These are phyloP conservation scores for Zymoseptoria passerinii DNA, from an alignment of 2,329 filamentous ascomycete genomes.

Conservation along the genomic window DNA sequence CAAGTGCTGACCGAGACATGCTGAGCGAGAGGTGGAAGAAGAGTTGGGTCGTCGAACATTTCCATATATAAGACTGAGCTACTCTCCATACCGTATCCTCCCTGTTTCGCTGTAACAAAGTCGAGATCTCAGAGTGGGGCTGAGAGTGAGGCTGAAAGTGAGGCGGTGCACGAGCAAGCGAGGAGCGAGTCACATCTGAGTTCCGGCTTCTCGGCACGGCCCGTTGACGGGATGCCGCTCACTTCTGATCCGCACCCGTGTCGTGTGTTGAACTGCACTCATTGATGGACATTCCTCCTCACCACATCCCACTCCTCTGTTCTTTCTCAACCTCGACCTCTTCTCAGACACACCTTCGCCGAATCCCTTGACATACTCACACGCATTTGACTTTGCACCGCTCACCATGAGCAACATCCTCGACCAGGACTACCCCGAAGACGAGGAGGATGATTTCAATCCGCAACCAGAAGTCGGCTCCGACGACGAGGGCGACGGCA, in stretches of 20 bases:
- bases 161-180: neutral
- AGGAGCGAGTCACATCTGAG: too few relatives aligned
- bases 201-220: neutral
- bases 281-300: neutral
- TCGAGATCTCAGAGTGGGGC: too few relatives aligned
- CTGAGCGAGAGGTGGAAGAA: too few relatives aligned
- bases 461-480: slow-evolving; percentile 66
- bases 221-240: neutral
- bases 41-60: too few relatives aligned
- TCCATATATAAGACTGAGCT: too few relatives aligned
- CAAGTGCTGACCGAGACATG: too few relatives aligned
- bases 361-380: neutral
- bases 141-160: neutral
- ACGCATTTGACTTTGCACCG: too few relatives aligned
- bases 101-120: too few relatives aligned
- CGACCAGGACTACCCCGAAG: slow-evolving; percentile 48
- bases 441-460: slow-evolving; percentile 85
- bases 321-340: neutral
- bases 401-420: slow-evolving; percentile 34
- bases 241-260: neutral
- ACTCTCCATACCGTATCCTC: too few relatives aligned
- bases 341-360: neutral
- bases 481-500: slow-evolving; percentile 53
- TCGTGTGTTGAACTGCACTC: neutral
- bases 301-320: neutral